Percentiles rank a stretch among this genome's conserved stretches.
Conservation (phyloP, 768 basidiomycete species). For the Podaxis sp. region DNA sequence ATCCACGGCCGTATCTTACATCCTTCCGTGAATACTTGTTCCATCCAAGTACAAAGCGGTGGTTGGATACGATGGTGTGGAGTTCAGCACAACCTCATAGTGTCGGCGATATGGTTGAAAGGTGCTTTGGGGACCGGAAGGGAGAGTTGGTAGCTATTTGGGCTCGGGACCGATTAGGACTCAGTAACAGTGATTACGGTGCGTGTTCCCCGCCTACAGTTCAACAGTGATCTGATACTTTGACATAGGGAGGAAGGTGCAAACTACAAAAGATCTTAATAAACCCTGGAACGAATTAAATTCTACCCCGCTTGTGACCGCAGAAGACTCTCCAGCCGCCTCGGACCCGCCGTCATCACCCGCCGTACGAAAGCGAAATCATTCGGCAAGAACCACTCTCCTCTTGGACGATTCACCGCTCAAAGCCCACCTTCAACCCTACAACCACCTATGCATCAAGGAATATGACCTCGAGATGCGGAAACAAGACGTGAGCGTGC, state of each 20-base stretch:
- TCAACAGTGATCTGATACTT: not conserved
- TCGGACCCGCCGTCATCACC: constrained; percentile 15
- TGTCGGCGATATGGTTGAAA: constrained; percentile 71
- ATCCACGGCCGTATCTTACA: constrained; percentile 66
- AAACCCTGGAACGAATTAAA: constrained; percentile 56
- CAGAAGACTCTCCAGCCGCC: not conserved
- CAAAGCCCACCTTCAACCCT: constrained; percentile 67
- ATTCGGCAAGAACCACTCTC: constrained; percentile 45
- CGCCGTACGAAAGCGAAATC: constrained; percentile 17
- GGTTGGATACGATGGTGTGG: constrained; percentile 89
- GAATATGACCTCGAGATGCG: constrained; percentile 59
- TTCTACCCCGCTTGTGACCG: not conserved
- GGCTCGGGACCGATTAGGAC: constrained; percentile 77
- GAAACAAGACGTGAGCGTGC: constrained; percentile 24
- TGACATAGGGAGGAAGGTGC: constrained; percentile 37
- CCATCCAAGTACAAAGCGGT: constrained; percentile 51
- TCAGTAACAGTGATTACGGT: constrained; percentile 65
- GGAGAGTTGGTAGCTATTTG: constrained; percentile 59
- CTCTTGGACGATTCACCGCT: constrained; percentile 56
- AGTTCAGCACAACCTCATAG: constrained; percentile 82
- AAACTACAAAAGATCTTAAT: constrained; percentile 73
- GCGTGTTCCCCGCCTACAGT: constrained; percentile 28
- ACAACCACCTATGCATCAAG: constrained; percentile 75
- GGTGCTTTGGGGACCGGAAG: constrained; percentile 48
- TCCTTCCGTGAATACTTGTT: constrained; percentile 66